These are phyloP conservation scores for Ophiostoma montium DNA, from an alignment of 2,329 filamentous ascomycete genomes.

Conservation along the genomic window DNA sequence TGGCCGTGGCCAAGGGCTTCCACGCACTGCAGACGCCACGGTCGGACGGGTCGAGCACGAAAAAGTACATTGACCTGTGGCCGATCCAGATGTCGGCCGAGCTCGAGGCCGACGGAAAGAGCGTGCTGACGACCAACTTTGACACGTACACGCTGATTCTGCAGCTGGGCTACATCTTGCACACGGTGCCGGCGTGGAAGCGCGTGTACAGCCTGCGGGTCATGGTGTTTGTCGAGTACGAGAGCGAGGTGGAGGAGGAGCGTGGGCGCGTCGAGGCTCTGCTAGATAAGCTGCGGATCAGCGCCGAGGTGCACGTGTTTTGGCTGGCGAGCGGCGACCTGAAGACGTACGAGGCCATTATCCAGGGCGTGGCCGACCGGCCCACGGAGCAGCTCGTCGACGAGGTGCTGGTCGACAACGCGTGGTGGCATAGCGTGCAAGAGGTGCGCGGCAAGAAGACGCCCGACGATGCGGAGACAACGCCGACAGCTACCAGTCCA, in stretches of 20 bases:
- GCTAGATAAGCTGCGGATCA: conserved; percentile 67
- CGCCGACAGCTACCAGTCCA: neutral
- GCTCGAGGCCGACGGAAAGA: conserved; percentile 51
- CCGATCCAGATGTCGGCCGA: conserved; percentile 90
- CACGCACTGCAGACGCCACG: conserved; percentile 60
- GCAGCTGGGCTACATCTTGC: conserved; percentile 71
- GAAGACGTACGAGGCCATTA: conserved; percentile 60
- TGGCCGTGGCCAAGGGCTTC: conserved; percentile 73
- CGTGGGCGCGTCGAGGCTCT: conserved; percentile 55
- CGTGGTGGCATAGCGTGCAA: conserved; percentile 73
- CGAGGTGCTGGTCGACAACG: conserved; percentile 51
- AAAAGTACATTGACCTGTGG: conserved; percentile 73
- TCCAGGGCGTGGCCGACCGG: conserved; percentile 51
- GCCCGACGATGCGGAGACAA: no score
- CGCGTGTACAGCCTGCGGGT: conserved; percentile 59
- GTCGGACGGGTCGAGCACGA: conserved; percentile 20
- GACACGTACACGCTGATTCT: conserved; percentile 81
- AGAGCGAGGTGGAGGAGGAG: conserved; percentile 71
- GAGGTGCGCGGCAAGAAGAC: conserved; percentile 27
- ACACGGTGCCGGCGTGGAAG: conserved; percentile 71
- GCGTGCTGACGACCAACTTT: conserved; percentile 72
- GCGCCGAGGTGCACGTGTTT: conserved; percentile 66
- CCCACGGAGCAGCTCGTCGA: conserved; percentile 49
- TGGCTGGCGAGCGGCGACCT: conserved; percentile 65
- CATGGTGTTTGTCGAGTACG: conserved; percentile 80